Conservation (phyloP, 2,329 filamentous ascomycete species). For the Colletotrichum lentis region DNA sequence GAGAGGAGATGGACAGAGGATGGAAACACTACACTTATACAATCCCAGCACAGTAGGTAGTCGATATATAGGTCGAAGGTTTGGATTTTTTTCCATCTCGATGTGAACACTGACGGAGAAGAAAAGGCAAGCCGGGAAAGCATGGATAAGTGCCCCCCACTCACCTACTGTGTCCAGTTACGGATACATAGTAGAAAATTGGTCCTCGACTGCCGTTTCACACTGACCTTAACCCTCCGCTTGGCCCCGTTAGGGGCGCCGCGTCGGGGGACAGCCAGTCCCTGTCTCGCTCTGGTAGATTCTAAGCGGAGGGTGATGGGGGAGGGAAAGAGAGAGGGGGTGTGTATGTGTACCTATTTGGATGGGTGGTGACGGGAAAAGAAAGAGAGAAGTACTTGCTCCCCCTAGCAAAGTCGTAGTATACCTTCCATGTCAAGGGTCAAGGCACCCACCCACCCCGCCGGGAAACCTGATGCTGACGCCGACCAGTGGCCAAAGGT, state of each 20-base stretch:
- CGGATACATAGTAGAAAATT: too few species aligned
- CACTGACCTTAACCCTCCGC: constrained; percentile 33
- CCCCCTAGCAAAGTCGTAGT: constrained; percentile 15
- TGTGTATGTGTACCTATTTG: too few species aligned
- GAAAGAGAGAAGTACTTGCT: not conserved
- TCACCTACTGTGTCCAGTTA: not conserved
- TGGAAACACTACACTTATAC: constrained; percentile 1
- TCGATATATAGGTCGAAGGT: not conserved
- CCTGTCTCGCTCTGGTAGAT: constrained; percentile 14
- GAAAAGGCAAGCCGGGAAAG: constrained; percentile 1
- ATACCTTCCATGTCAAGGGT: constrained; percentile 12
- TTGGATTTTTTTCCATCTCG: not conserved
- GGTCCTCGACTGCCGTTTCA: constrained; percentile 34
- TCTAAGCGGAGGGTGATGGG: not conserved
- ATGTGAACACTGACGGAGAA: not conserved
- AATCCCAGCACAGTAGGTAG: not conserved
- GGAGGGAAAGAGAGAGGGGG: not conserved
- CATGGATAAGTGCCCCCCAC: constrained; percentile 10
- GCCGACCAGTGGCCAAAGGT: not conserved
- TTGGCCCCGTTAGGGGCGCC: constrained; percentile 33
- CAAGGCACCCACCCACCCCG: constrained; percentile 6
- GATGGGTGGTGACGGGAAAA: too few species aligned
- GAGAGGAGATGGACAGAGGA: not conserved
- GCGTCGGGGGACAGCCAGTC: constrained; percentile 33
- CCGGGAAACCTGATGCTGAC: constrained; percentile 25